Evolutionary conservation across 1,284 basidiomycete genomes (phyloP).

Genomic region (Crucibulum parvulum): DNA sequence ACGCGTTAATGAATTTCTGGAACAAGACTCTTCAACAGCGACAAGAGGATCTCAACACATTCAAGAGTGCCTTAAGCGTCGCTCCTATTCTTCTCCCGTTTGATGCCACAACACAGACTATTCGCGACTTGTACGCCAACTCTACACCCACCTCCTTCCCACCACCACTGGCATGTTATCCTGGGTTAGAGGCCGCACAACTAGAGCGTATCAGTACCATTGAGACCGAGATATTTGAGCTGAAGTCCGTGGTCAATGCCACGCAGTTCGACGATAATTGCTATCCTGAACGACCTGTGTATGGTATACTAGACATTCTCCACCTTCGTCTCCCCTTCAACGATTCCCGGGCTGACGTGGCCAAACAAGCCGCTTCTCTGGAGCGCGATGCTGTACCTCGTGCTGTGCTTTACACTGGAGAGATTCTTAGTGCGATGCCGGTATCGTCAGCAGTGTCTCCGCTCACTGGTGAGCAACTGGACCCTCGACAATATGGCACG

Average conservation of each 20-base stretch:
- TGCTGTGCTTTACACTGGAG: conserved; percentile 56
- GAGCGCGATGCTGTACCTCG: conserved; percentile 50
- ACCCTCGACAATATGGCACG: conserved; percentile 64
- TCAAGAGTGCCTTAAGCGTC: conserved; percentile 51
- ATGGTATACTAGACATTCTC: conserved; percentile 66
- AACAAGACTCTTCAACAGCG: conserved; percentile 54
- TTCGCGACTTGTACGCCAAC: conserved; percentile 48
- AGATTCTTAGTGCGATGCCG: conserved; percentile 54
- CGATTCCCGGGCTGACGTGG: conserved; percentile 46
- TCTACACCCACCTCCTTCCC: conserved; percentile 55
- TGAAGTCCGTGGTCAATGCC: conserved; percentile 38
- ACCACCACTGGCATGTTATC: conserved; percentile 66
- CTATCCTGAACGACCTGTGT: conserved; percentile 61
- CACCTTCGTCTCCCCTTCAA: conserved; percentile 61
- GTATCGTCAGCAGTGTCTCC: conserved; percentile 31
- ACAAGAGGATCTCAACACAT: conserved; percentile 47
- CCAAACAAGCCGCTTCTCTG: conserved; percentile 58
- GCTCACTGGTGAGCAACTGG: conserved; percentile 38
- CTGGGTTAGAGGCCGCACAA: conserved; percentile 48
- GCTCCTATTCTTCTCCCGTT: conserved; percentile 67
- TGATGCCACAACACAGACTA: conserved; percentile 49
- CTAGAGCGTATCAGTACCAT: conserved; percentile 49
- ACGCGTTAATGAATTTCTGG: conserved; percentile 62
- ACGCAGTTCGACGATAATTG: conserved; percentile 53
- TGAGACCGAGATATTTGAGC: conserved; percentile 58